Base-by-base conservation (phyloP, 2,329 filamentous ascomycete genomes). In the Aureobasidium sp. region DNA sequence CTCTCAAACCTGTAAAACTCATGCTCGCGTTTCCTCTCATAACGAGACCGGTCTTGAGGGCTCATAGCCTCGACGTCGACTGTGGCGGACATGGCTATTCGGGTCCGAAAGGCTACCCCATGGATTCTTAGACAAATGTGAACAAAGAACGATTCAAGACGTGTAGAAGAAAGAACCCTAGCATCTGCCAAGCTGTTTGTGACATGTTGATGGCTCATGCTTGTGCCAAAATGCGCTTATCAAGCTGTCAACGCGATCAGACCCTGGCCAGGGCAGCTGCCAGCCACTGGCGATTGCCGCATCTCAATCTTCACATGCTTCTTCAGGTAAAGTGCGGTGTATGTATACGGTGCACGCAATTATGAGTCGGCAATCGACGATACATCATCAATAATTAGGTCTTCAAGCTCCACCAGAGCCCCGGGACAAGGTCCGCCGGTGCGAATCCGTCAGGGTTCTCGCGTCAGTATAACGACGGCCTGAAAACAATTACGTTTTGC, bases 1-100 rank as follows among this genome's bases (percentile, higher is more conserved):
- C 52, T 56, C 41, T 65, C 66, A 47, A 65, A 66, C 32, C 62
- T 48, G 50, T 67, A 65, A 12, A 67, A 67, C 48, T 67, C 65
- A 43, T 66, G 66, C 52, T 68, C 66, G 29, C 63, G 43, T 37
- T 63, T 59, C 36, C 62, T 61, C 26, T 63, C 62, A 29, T 61
- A 63, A 29, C 59, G 62, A 3, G 52, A 41, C 32, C 56, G 29
- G n/a, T 59, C 55, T 47, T 46, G 55, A 17, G 55, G 43, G 43
- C 55, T 47, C 55, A 47, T 27, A 24, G 55, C 55, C 55, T 59
- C 55, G 32, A 59, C 55, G 20, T 59, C 55, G 32, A 59, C 43
- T 37, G 55, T 37, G 32, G 55, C 43, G 3, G 55, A 59, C 55
- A 59, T 59, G 55, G 43, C 43, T 20, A 12, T 20, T 59, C 8